These are phyloP conservation scores for Podospora australis DNA, from an alignment of 495 filamentous ascomycete genomes.

Conservation along the genomic window DNA sequence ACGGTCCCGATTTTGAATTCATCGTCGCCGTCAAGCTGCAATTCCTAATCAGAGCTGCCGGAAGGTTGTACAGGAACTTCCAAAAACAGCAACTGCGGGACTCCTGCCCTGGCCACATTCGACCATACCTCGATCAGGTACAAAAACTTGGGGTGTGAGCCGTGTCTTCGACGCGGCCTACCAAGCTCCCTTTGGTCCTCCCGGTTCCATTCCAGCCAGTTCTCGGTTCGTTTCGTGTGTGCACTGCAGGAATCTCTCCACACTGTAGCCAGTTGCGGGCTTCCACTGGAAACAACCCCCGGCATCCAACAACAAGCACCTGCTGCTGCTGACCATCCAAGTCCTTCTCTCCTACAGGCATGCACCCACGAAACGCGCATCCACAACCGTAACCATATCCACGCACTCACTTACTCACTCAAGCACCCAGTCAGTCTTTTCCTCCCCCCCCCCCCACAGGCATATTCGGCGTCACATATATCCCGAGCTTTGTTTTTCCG, in stretches of 20 bases:
- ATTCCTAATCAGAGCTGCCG: conserved; percentile 16
- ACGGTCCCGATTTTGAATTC: conserved; percentile 24
- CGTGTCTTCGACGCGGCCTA: conserved; percentile 25
- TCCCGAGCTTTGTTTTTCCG: conserved; percentile 20
- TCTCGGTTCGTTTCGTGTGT: conserved; percentile 28
- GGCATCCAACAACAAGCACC: conserved; percentile 1
- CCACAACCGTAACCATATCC: neutral
- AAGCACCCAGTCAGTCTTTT: neutral
- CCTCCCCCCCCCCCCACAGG: conserved; percentile 1
- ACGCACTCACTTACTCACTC: conserved; percentile 6
- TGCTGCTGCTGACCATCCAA: neutral
- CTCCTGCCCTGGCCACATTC: conserved; percentile 21
- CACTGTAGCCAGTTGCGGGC: conserved; percentile 16
- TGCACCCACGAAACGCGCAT: conserved; percentile 2
- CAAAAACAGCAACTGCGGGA: conserved; percentile 34
- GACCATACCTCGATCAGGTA: conserved; percentile 24
- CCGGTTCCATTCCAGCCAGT: conserved; percentile 27
- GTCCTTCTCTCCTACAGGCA: neutral
- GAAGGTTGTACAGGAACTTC: conserved; percentile 30
- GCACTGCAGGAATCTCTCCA: conserved; percentile 27
- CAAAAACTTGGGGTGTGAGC: conserved; percentile 30
- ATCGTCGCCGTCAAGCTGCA: conserved; percentile 18
- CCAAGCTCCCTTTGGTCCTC: conserved; percentile 21
- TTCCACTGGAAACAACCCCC: conserved; percentile 15
- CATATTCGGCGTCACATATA: conserved; percentile 21